Base-by-base conservation (phyloP, 257 asterid genomes). In the Capsicum chinense region DNA sequence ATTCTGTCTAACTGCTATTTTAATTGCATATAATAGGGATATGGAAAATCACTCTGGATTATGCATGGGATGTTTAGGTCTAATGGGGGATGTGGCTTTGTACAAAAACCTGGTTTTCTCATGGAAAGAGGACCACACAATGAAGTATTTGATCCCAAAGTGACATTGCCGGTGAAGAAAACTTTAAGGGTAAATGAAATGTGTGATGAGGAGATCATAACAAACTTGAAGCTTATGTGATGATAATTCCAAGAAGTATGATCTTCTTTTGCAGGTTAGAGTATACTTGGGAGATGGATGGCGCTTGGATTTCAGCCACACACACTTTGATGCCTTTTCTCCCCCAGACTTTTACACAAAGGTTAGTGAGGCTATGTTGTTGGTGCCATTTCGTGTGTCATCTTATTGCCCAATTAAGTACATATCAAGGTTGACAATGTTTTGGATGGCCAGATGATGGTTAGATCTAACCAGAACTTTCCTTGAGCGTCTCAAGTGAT, bases 341-440 rank as follows among this genome's bases (percentile, higher is more conserved):
- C 99, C 99, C 4, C 99, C 99, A 0, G 99, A 96, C 88, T 96
- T 96, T 90, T 96, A 96, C 63, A 93, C 98, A 39, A 93, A 93
- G 98, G 98, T 96, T 73, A 66, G 92, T 7, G 9, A 11, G 33
- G 12, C 21, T 81, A 48, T 52, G n/a, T 3, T 21, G 37, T 56
- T 68, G 37, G 56, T 9, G 12, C 68, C 17, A 62, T 52, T 60
- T 7, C 59, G 52, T 42, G 44, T 5, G 26, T 26, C 64, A 54
- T 54, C 59, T 52, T 21, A 52, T 52, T 76, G 44, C 81, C 42
- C 19, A 76, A 74, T 69, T 70, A 44, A 71, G 57, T 47, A 9
- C 57, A 44, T 9, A 44, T 17, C 79, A 44, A 50, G 21, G 47
- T 44, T 21, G 13, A 3, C 81, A 39, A 74, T 74, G 59, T 13